These are phyloP conservation scores for Cutaneotrichosporon cavernicola DNA, from an alignment of 1,284 basidiomycete species.

Conservation along the genomic window DNA sequence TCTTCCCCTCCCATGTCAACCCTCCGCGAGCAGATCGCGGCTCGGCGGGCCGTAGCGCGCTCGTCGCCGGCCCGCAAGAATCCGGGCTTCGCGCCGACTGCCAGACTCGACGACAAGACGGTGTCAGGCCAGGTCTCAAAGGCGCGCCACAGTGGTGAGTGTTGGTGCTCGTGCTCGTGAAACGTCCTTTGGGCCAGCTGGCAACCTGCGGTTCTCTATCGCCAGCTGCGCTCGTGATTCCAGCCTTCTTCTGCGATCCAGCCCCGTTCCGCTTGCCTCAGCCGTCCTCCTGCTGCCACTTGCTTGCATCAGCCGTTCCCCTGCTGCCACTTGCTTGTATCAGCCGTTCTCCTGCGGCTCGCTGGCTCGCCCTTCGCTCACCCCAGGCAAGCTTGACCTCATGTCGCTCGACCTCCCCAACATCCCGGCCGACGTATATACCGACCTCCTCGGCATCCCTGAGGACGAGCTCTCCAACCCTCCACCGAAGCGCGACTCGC, in stretches of 20 bases:
- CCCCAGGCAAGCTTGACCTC: slow-evolving; percentile 47
- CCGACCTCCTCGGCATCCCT: slow-evolving; percentile 41
- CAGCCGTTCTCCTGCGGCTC: neutral
- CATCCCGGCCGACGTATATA: slow-evolving; percentile 47
- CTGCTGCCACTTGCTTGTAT: neutral
- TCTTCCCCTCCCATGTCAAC: slow-evolving; percentile 9
- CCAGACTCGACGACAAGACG: slow-evolving; percentile 36
- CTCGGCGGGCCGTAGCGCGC: slow-evolving; percentile 36
- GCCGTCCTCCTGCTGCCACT: neutral
- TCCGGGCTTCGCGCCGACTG: slow-evolving; percentile 1
- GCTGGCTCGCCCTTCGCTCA: slow-evolving; percentile 3
- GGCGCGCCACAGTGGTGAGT: slow-evolving; percentile 42
- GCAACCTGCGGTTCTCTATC: neutral
- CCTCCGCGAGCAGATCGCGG: slow-evolving; percentile 44
- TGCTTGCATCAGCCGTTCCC: neutral
- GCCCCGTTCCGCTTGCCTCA: neutral
- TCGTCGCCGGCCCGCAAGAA: slow-evolving; percentile 23
- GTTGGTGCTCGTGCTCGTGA: neutral
- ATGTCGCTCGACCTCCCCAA: slow-evolving; percentile 34
- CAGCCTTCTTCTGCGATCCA: no score
- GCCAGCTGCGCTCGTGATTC: neutral
- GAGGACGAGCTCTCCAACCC: slow-evolving; percentile 36
- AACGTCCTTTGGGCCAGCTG: neutral
- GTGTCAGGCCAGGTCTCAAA: slow-evolving; percentile 36
- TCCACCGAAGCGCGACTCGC: slow-evolving; percentile 15